Base-by-base conservation (phyloP, 2,329 filamentous ascomycete genomes). In the Fusarium sacchari region DNA sequence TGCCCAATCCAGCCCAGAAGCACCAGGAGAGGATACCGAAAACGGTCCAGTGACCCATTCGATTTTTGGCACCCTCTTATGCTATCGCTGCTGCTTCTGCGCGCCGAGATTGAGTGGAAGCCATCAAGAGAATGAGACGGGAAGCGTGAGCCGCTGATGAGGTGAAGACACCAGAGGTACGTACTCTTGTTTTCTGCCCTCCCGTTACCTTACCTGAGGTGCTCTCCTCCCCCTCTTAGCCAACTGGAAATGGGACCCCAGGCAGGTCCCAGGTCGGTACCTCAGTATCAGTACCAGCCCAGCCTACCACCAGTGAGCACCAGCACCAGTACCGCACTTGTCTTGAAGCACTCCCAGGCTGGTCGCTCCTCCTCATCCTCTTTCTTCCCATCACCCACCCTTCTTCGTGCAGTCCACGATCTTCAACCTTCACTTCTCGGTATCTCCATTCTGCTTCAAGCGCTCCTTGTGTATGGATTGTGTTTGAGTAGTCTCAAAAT, bases 301-400 rank as follows among this genome's bases (percentile, higher is more conserved):
- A 67, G 55, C 55, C 55, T 60, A 60, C 58, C 56, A 58, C 55
- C 59, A 62, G 39, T 53, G 49, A 49, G 55, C 40, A 28, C 40
- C 50, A 67, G 37, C 11, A 42, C 56, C 74, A 73, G 77, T 76
- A 78, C 77, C 77, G 65, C 76, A 77, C 76, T 75, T 75, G 72
- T 78, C 75, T 76, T 72, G 72, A 53, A 74, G 79, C 74, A 79
- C 78, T 76, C 77, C 79, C 78, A 71, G 73, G 72, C 77, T 79
- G 78, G 79, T 82, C 80, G 80, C 80, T 81, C 81, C 78, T 82
- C 80, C 80, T 80, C 78, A 77, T 81, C 77, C 75, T 81, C 79
- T 77, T 77, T 78, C 77, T 78, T 73, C 71, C 75, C 71, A 76
- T 77, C 75, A 74, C 78, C 80, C 77, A 79, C 78, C 79, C 76